Percentiles rank a stretch among this genome's conserved stretches.
Evolutionary conservation across 495 filamentous ascomycete species (phyloP).

Genomic region (Penicillium coffeae): DNA sequence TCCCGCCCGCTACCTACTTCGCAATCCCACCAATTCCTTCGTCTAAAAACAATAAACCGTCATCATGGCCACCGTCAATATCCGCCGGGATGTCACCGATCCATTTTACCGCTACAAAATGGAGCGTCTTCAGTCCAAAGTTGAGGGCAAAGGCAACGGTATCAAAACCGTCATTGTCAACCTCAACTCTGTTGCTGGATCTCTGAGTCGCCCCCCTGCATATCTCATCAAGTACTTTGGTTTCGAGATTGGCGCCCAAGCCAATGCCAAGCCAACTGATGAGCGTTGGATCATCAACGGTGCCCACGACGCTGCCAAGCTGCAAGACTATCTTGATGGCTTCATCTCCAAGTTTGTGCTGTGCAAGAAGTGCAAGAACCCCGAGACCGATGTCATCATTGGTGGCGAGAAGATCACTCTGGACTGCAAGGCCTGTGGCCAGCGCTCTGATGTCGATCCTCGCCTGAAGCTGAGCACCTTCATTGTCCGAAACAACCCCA

Average conservation of each 20-base stretch:
- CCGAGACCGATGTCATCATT: constrained; percentile 91
- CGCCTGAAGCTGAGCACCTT: constrained; percentile 96
- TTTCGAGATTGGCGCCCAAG: constrained; percentile 96
- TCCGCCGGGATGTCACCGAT: constrained; percentile 97
- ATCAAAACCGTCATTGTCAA: constrained; percentile 97
- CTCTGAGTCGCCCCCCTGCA: constrained; percentile 84
- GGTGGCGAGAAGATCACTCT: constrained; percentile 86
- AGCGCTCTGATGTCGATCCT: constrained; percentile 83
- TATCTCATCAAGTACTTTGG: constrained; percentile 99
- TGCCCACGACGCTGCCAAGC: constrained; percentile 90
- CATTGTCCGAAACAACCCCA: constrained; percentile 92
- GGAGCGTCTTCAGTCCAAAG: constrained; percentile 97
- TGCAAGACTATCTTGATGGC: constrained; percentile 96
- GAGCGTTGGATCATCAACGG: constrained; percentile 99
- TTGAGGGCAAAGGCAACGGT: constrained; percentile 98
- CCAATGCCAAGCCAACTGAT: constrained; percentile 93
- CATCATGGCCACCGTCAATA: constrained; percentile 89
- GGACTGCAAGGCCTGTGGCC: constrained; percentile 98
- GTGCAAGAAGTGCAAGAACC: constrained; percentile 99
- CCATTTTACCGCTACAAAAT: constrained; percentile 99
- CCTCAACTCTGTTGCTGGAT: constrained; percentile 88
- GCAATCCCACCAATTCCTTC: constrained; percentile 19
- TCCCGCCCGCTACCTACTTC: constrained; percentile 35
- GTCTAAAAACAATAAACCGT: constrained; percentile 37
- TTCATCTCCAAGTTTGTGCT: constrained; percentile 98